These are phyloP conservation scores for Sporothrix brunneoviolacea DNA, from an alignment of 2,329 filamentous ascomycete species.

Conservation along the genomic window DNA sequence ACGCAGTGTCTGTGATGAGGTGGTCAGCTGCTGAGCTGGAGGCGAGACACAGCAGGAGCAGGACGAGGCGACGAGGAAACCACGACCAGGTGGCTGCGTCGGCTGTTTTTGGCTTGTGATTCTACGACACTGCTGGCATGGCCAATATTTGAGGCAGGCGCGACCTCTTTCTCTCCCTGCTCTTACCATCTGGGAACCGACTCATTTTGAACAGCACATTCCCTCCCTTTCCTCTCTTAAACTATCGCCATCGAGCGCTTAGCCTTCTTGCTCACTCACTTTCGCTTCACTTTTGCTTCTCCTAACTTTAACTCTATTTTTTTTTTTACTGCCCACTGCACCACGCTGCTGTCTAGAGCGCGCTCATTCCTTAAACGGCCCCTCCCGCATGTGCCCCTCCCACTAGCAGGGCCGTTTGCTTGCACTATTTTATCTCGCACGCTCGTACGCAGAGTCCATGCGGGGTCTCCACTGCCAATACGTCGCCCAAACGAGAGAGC, in stretches of 20 bases:
- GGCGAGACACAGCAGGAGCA: neutral
- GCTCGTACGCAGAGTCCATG: neutral
- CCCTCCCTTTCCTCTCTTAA: too few species aligned
- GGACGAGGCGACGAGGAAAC: neutral
- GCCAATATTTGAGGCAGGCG: conserved; percentile 1
- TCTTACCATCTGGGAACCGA: neutral
- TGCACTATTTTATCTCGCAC: neutral
- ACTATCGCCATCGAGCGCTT: too few species aligned
- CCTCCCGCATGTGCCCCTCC: conserved; percentile 1
- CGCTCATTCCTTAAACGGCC: neutral
- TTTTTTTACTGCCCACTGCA: neutral
- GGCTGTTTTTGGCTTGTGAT: conserved; percentile 7
- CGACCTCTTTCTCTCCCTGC: neutral
- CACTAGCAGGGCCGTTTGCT: neutral
- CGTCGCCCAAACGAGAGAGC: conserved; percentile 2
- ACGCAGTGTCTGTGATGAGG: too few species aligned
- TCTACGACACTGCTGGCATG: neutral
- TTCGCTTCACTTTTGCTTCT: neutral
- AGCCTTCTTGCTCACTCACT: neutral
- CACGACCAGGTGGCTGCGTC: neutral
- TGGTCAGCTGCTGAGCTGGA: neutral
- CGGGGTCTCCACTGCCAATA: neutral
- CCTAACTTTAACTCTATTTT: neutral
- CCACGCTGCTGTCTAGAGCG: too few species aligned
- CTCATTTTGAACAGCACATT: too few species aligned